Evolutionary conservation across 2,329 filamentous ascomycete species (phyloP), one percentile per base, ranked within the genome.

Genomic region (Sclerotiophoma versabilis): DNA sequence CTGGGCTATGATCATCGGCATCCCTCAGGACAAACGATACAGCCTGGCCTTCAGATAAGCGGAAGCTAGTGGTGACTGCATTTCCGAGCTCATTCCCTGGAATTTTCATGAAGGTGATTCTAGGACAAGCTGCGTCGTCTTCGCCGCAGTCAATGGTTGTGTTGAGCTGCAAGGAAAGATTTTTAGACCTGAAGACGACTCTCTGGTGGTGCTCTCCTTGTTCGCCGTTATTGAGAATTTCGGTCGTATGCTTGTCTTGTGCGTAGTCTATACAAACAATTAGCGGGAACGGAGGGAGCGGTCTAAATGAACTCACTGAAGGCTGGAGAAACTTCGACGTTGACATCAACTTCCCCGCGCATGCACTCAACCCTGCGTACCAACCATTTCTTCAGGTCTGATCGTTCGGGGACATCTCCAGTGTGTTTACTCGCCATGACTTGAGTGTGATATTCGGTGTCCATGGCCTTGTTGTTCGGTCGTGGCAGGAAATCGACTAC

Each of bases 401-500:
- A 44, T 17, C 68, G 61, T 20, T 70, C 66, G 5, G 63, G 47
- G 12, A 70, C 60, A 47, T 64, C 61, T 15, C 67, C 67, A 36
- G 57, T 66, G n/a, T 70, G 63, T 14, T 66, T 59, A 30, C 66
- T 65, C 7, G 56, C 49, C 19, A 70, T 38, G 7, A 64, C 66
- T 12, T 62, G 62, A 14, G 56, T 57, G 22, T 71, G 67, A 11
- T 66, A 65, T 19, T 65, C 57, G 15, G 85, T 72, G 23, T 86
- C 81, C 33, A 77, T 77, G 26, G 81, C 81, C 44, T 81, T 84
- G 66, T 68, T 62, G 46, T 84, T 86, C 10, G 88, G 87, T 1
- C 89, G 82, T 0, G 89, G 89, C 61, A 92, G 91, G 75, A 91
- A 92, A 70, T 92, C 89, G 14, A 90, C 79, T 25, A 92, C 71